These are phyloP conservation scores for Globisporangium paroecandrum DNA, from an alignment of 352 stramenopile genomes.

Conservation along the genomic window DNA sequence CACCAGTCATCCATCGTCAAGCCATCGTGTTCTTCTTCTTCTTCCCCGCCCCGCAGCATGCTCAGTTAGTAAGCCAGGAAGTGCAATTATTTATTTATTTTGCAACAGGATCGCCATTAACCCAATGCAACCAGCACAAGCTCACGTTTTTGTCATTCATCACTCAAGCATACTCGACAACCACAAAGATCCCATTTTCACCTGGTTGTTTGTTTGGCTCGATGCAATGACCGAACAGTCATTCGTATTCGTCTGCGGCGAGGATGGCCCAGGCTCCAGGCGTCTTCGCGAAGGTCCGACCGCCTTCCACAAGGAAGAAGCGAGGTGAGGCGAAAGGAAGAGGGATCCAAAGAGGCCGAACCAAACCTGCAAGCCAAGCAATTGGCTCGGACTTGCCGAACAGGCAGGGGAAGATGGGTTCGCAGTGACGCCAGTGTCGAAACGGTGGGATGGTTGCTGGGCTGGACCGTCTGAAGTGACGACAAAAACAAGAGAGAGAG, in stretches of 20 bases:
- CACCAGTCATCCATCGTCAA: background rate
- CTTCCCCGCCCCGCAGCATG: background rate
- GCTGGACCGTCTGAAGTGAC: conserved; percentile 3
- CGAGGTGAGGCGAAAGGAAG: background rate
- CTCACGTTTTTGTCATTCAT: background rate
- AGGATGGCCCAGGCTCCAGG: background rate
- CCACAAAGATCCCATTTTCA: background rate
- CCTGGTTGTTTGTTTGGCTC: background rate
- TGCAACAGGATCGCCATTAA: background rate
- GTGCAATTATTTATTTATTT: background rate
- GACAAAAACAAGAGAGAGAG: background rate
- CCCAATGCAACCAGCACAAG: background rate
- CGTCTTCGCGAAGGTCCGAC: background rate
- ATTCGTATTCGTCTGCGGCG: background rate
- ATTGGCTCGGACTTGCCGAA: background rate
- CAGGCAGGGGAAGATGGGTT: background rate
- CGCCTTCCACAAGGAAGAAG: background rate
- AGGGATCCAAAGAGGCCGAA: background rate
- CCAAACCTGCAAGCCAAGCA: background rate
- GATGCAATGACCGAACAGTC: background rate
- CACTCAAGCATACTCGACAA: background rate
- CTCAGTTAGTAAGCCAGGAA: background rate
- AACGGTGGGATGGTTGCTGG: background rate
- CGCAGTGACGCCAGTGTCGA: conserved; percentile 1
- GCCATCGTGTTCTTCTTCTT: background rate